phyloP scores from a whole-genome alignment of 73 alveolate species.

The Stentor roeselii region DNA sequence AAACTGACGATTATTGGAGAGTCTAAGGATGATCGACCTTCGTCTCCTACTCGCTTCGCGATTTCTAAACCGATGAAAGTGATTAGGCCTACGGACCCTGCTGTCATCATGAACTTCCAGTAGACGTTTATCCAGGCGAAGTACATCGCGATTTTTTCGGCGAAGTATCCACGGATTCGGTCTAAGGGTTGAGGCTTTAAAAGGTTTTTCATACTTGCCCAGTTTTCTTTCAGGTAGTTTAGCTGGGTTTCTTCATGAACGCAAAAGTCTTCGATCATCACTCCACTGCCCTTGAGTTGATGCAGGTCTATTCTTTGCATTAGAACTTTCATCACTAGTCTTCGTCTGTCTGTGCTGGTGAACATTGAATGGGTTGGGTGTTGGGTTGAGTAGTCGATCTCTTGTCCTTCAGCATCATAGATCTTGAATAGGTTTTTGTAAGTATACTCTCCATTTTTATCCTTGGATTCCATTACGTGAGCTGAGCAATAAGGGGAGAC shows the following conservation, averaged over 20 bases:
- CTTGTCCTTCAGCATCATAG: not conserved
- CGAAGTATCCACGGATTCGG: constrained; percentile 11
- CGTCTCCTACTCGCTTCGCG: not conserved
- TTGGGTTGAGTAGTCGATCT: too few relatives aligned
- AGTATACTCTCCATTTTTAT: too few relatives aligned
- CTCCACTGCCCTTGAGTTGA: not conserved
- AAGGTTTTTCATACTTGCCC: not conserved
- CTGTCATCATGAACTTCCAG: not conserved
- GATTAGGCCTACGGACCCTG: constrained; percentile 12
- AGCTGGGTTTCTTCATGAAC: not conserved
- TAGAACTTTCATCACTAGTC: not conserved
- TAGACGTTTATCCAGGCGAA: constrained; percentile 25
- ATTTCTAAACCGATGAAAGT: not conserved
- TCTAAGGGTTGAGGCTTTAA: constrained; percentile 13
- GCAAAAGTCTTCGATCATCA: not conserved
- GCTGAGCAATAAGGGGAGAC: too few relatives aligned
- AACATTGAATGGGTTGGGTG: too few relatives aligned
- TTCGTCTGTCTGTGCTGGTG: not conserved
- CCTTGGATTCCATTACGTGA: too few relatives aligned
- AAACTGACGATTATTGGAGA: not conserved
- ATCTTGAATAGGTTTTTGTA: too few relatives aligned
- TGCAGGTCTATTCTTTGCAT: not conserved
- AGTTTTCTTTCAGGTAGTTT: not conserved
- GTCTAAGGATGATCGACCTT: not conserved
- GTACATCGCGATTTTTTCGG: constrained; percentile 22